A percentile compares a stretch with the other conserved stretches of the same genome.
Conservation (phyloP, 1,139 yeast species). For the Scheffersomyces parashehatae region DNA sequence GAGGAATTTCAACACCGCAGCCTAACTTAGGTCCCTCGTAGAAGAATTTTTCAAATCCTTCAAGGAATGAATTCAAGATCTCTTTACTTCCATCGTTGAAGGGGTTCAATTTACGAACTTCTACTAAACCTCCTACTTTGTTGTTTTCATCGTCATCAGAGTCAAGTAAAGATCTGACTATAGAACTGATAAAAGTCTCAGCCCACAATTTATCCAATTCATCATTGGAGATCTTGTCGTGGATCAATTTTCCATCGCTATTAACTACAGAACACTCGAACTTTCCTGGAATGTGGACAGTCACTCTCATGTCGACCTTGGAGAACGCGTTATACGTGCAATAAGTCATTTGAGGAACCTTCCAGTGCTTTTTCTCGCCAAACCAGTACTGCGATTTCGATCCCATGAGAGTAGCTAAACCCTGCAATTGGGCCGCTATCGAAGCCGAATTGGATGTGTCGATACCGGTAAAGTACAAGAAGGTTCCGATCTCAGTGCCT, state of each 20-base stretch:
- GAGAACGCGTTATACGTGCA: conserved; percentile 52
- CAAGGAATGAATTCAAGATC: conserved; percentile 55
- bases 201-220: conserved; percentile 52
- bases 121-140: conserved; percentile 53
- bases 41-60: conserved; percentile 61
- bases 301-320: conserved; percentile 28
- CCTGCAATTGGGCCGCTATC: conserved; percentile 71
- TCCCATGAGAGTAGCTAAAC: conserved; percentile 71
- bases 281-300: conserved; percentile 50
- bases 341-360: conserved; percentile 64
- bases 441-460: conserved; percentile 60
- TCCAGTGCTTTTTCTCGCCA: conserved; percentile 71
- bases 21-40: conserved; percentile 69
- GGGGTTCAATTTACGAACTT: conserved; percentile 55
- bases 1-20: conserved; percentile 67
- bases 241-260: conserved; percentile 45
- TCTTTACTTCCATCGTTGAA: conserved; percentile 47
- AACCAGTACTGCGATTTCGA: conserved; percentile 58
- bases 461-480: conserved; percentile 57
- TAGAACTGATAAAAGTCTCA: conserved; percentile 69
- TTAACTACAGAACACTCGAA: conserved; percentile 49
- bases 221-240: conserved; percentile 35
- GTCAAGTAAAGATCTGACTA: conserved; percentile 66
- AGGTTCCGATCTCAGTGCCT: conserved; percentile 49
- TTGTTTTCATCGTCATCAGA: conserved; percentile 65